Conservation (phyloP, 1,284 basidiomycete genomes). For the Gymnopus androsaceus region DNA sequence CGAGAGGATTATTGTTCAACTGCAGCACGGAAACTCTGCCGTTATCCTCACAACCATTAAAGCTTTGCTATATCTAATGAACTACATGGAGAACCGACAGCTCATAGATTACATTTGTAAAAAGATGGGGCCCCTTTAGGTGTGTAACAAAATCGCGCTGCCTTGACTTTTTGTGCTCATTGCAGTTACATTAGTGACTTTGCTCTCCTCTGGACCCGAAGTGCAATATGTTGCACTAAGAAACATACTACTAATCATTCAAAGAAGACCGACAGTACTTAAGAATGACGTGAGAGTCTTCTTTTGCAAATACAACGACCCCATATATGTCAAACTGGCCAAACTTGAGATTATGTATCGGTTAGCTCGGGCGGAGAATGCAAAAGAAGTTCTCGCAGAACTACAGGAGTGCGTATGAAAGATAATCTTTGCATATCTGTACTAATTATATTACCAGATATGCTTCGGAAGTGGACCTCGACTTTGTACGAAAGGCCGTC, state of each 20-base stretch:
- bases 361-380: conserved; percentile 88
- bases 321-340: conserved; percentile 97
- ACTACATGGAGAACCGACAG: conserved; percentile 93
- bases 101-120: conserved; percentile 90
- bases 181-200: conserved; percentile 62
- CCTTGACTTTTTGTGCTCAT: conserved; percentile 5
- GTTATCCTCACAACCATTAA: conserved; percentile 95
- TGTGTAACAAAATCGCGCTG: conserved; percentile 36
- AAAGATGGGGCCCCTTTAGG: conserved; percentile 97
- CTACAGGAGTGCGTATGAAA: conserved; percentile 78
- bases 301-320: conserved; percentile 99
- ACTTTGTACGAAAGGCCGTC: conserved; percentile 97
- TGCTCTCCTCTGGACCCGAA: conserved; percentile 95
- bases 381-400: conserved; percentile 89
- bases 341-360: conserved; percentile 99
- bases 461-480: conserved; percentile 96
- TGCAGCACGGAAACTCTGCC: conserved; percentile 94
- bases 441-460: conserved; percentile 57
- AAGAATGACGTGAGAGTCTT: conserved; percentile 98
- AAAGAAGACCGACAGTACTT: conserved; percentile 88
- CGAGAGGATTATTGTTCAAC: conserved; percentile 88
- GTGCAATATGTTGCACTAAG: conserved; percentile 98
- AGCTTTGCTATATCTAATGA: conserved; percentile 95
- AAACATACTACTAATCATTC: conserved; percentile 96
- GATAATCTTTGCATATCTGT: not conserved